Base-by-base conservation (phyloP, 306 rosid species). In the Geum urbanum region DNA sequence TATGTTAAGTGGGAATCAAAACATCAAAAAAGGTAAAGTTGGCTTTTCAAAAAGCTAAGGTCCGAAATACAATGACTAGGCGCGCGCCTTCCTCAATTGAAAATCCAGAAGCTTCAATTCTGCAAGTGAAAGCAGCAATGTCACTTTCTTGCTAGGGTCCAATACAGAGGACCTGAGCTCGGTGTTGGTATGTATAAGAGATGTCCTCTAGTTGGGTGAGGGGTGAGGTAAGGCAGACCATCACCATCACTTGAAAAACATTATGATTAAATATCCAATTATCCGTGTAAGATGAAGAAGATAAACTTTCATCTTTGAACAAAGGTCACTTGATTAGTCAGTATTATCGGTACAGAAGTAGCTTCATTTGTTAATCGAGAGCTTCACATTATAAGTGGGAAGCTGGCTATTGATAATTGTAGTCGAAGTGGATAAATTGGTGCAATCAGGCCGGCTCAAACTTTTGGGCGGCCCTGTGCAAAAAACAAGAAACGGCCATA, bases 251-350 rank as follows among this genome's bases (percentile, higher is more conserved):
- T 32, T n/a, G 15, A 5, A 27, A 56, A 18, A 19, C 5, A 9
- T 24, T 24, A 24, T 27, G 0, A 10, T 3, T 56, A 18, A 52
- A 52, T 2, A 32, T 32, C 37, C 37, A 58, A 24, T 24, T 24
- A 24, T 24, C 27, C 27, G n/a, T 27, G 18, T 5, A 59, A 59
- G 43, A 56, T 19, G 39, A 51, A 32, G 63, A 13, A 75, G 40
- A 44, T 37, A 20, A 73, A 1, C 32, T 27, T 27, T 27, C 32
- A 71, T 79, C 80, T 16, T 59, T 79, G 32, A 27, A 76, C 80
- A 80, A 18, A 7, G 39, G 83, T 46, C 83, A 65, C 81, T 69
- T 58, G 12, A 58, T 13, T 79, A 71, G 45, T 35, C 49, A 12
- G 58, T 62, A 73, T 72, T 79, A 41, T 57, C 8, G 37, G 32